Evolutionary conservation across 2,329 filamentous ascomycete species (phyloP).

Genomic region (Epicoccum nigrum): DNA sequence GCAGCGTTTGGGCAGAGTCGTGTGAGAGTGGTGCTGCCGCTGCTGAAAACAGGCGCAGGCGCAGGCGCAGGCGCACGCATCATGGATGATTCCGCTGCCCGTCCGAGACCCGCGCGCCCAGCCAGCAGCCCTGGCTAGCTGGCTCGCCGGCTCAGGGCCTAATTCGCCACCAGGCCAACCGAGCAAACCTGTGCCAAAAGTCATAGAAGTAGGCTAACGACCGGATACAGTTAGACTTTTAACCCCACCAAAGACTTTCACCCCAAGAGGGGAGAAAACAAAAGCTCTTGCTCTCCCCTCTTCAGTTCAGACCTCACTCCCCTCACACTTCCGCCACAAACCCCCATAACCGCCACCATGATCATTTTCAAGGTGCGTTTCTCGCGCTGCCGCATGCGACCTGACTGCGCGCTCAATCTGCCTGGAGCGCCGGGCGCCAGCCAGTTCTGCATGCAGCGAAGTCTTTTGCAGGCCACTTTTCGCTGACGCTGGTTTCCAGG

Average conservation of each 20-base stretch:
- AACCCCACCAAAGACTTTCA: constrained; percentile 21
- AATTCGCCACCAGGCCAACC: constrained; percentile 11
- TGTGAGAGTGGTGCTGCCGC: constrained; percentile 40
- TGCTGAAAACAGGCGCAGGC: constrained; percentile 22
- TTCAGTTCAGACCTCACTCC: constrained; percentile 16
- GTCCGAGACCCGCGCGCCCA: constrained; percentile 6
- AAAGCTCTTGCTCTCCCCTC: neutral
- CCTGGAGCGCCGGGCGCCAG: constrained; percentile 28
- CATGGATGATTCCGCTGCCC: constrained; percentile 31
- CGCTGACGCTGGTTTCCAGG: constrained; percentile 61
- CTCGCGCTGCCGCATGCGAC: constrained; percentile 15
- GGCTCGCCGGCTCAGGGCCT: neutral
- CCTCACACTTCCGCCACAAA: constrained; percentile 17
- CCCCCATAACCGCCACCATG: constrained; percentile 51
- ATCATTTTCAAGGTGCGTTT: constrained; percentile 63
- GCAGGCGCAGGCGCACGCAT: constrained; percentile 21
- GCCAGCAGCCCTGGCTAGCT: no score
- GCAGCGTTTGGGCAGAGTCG: constrained; percentile 28
- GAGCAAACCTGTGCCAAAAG: neutral
- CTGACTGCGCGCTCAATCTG: constrained; percentile 36
- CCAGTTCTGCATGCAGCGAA: constrained; percentile 12
- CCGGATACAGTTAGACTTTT: constrained; percentile 8
- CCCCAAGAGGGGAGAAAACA: constrained; percentile 8
- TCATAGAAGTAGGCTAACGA: constrained; percentile 6
- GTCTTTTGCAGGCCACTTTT: constrained; percentile 2